phyloP scores from a whole-genome alignment of 129 eudicot genomes.

The Artemisia annua region DNA sequence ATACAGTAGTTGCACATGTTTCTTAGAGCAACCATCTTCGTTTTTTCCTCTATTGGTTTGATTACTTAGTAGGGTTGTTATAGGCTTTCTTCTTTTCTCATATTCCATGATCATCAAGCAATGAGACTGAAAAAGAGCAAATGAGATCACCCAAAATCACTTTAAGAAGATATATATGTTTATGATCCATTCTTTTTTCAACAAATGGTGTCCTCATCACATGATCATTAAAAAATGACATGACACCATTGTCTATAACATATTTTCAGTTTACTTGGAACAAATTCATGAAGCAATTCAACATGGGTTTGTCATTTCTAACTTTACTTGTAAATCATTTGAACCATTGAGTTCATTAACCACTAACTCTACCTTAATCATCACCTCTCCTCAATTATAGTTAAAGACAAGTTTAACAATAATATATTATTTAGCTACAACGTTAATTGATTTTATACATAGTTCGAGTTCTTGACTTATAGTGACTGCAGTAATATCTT shows the following conservation, averaged over 20 bases:
- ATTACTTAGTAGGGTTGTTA: slow-evolving; percentile 23
- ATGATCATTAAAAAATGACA: slow-evolving; percentile 31
- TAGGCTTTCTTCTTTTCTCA: slow-evolving; percentile 26
- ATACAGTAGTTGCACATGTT: not conserved
- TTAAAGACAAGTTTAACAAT: slow-evolving; percentile 4
- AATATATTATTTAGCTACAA: too few species aligned
- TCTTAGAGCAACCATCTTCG: not conserved
- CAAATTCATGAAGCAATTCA: slow-evolving; percentile 29
- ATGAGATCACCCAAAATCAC: slow-evolving; percentile 34
- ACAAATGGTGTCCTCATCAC: slow-evolving; percentile 40
- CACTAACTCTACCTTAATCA: slow-evolving; percentile 32
- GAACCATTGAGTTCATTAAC: slow-evolving; percentile 25
- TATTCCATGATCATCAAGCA: slow-evolving; percentile 34
- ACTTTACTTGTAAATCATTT: slow-evolving; percentile 22
- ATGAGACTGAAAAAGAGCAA: slow-evolving; percentile 29
- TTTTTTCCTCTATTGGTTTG: slow-evolving; percentile 11
- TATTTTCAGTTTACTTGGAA: slow-evolving; percentile 24
- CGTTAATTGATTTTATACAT: too few species aligned
- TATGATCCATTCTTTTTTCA: slow-evolving; percentile 31
- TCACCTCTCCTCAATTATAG: slow-evolving; percentile 28
- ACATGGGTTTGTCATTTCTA: slow-evolving; percentile 28
- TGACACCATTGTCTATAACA: slow-evolving; percentile 38
- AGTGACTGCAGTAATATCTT: too few species aligned
- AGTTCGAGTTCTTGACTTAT: too few species aligned
- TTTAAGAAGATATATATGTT: slow-evolving; percentile 39